These are phyloP conservation scores for Lipomyces chichibuensis DNA, from an alignment of 805 yeast species.

Conservation along the genomic window DNA sequence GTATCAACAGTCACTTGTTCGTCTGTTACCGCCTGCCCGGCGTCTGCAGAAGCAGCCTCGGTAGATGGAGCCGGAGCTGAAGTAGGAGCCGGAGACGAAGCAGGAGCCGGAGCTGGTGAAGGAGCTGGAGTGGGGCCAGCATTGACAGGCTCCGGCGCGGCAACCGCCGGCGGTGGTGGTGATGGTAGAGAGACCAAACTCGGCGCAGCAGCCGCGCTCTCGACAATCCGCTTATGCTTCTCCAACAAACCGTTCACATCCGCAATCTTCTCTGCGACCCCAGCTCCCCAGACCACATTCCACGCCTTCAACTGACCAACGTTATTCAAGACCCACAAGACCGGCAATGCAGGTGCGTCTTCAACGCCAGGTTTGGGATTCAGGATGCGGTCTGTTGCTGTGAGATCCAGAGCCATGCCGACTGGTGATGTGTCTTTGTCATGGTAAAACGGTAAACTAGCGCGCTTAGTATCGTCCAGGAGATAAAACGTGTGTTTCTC, in stretches of 20 bases:
- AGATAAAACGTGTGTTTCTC: constrained; percentile 50
- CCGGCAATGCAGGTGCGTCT: constrained; percentile 63
- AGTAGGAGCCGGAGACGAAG: not conserved
- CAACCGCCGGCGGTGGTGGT: not conserved
- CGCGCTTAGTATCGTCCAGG: constrained; percentile 70
- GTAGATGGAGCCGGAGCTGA: not conserved
- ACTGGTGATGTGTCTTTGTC: constrained; percentile 71
- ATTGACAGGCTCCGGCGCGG: not conserved
- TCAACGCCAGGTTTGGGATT: constrained; percentile 66
- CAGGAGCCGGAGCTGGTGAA: not conserved
- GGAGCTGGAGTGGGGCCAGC: not conserved
- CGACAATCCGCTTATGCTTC: not conserved
- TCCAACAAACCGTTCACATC: constrained; percentile 8
- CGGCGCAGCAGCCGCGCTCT: not conserved
- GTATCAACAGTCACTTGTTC: not conserved
- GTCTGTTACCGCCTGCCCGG: not conserved
- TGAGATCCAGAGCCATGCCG: constrained; percentile 68
- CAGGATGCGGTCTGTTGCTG: constrained; percentile 49
- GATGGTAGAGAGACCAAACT: not conserved
- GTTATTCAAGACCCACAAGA: constrained; percentile 63
- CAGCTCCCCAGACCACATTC: constrained; percentile 63
- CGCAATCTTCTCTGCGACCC: constrained; percentile 46
- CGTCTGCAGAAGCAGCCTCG: not conserved
- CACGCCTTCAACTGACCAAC: constrained; percentile 66
- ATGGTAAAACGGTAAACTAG: constrained; percentile 71